Base-by-base conservation (phyloP, 2,329 filamentous ascomycete genomes). In the Microcyclosporella mali region DNA sequence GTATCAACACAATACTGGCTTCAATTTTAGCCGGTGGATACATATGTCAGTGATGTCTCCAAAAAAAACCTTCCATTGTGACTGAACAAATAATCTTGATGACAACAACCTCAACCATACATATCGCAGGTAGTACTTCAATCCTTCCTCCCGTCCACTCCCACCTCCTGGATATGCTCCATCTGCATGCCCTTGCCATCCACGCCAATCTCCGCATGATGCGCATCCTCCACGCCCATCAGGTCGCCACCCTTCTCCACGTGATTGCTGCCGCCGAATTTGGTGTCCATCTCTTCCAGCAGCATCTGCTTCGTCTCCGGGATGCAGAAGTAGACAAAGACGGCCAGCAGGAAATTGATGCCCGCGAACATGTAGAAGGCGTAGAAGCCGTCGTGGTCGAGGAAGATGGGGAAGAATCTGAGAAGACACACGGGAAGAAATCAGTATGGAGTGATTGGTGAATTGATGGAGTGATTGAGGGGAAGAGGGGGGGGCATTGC, bases 221-320 rank as follows among this genome's bases (percentile, higher is more conserved):
- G 59, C 28, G 58, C 47, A 31, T 68, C 62, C 41, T 64, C 62
- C 2, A 54, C 49, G 4, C 57, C 58, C 39, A 68, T 43, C 3
- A 77, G 66, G 56, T 72, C 68, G 2, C 69, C 73, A 29, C 75
- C 74, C 58, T 73, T 72, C 56, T 74, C 69, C 19, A 74, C 70
- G 48, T 78, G 75, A 57, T 77, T 78, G 43, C 65, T 64, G n/a
- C 74, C 74, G 36, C 74, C 75, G 42, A 78, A 79, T 36, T 76
- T 64, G 3, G 67, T 64, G 47, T 78, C 75, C 53, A 78, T 77
- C 65, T 77, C 74, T 59, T 78, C 74, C 3, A 78, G 66, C 6
- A 66, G 60, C 1, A 77, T 62, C 44, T 65, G 59, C 57, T 66
- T 67, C 6, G 67, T 69, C 55, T 70, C 67, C 0, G 67, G 66